Evolutionary conservation across 495 filamentous ascomycete genomes (phyloP), one percentile per base, ranked within the genome.

Genomic region (Friedmanniomyces simplex): DNA sequence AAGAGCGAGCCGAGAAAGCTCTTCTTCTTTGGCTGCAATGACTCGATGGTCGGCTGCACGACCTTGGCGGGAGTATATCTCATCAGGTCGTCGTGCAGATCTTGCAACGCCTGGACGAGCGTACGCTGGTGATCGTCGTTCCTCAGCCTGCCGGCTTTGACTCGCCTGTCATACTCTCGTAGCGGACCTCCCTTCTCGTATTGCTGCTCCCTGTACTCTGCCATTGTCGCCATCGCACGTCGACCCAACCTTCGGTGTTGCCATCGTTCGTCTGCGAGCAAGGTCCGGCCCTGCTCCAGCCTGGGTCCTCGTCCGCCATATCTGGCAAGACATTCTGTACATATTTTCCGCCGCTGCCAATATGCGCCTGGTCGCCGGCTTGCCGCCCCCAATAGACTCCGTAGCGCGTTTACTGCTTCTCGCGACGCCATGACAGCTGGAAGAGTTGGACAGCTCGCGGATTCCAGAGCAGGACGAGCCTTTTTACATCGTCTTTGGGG

Each of bases 121-220:
- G 82, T 87, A 76, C 94, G 75, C 67, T 98, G 93, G 65, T 96
- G 88, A 49, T 88, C 79, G 66, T 98, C 93, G 69, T 97, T 87
- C 52, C 84, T 77, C 50, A 98, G 69, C 56, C 81, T 69, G 16
- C 88, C 87, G 49, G 74, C 70, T 41, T 78, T 73, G 14, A 98
- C 89, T 43, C 91, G 80, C 30, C 74, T 71, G 63, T 96, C 85
- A 68, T 98, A 98, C 70, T 96, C 93, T 47, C 81, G 77, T 62
- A 96, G 71, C 1, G 93, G 93, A 0, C 91, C 91, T 1, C 21
- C 24, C 4, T 48, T 26, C 6, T 30, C 30, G 53, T 60, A 52
- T 28, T 60, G 51, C 13, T 32, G 12, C 11, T 52, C 14, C 20
- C 51, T 2, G 20, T 52, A 53, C 2, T 59, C 57, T 24, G 52